These are phyloP conservation scores for Sporisorium exsertum DNA, from an alignment of 1,284 basidiomycete species.

Conservation along the genomic window DNA sequence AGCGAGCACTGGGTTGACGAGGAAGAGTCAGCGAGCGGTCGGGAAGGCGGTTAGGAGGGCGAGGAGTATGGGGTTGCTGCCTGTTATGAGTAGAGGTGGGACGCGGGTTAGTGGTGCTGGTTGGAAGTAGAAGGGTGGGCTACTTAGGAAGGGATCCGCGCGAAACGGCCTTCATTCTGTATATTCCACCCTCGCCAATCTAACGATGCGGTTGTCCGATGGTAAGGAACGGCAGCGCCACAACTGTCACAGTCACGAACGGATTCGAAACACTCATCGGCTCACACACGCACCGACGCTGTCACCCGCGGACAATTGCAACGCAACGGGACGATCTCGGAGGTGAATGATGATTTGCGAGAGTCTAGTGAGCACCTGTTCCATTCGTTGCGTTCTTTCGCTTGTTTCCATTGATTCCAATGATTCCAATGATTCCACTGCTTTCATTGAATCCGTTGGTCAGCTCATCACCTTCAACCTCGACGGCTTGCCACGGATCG, in stretches of 20 bases:
- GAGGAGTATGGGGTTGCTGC: slow-evolving; percentile 90
- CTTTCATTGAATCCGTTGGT: background rate
- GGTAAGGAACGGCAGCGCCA: too few relatives aligned
- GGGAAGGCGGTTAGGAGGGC: slow-evolving; percentile 90
- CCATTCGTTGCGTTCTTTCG: too few relatives aligned
- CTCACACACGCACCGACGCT: too few relatives aligned
- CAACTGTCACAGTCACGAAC: too few relatives aligned
- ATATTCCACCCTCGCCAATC: too few relatives aligned
- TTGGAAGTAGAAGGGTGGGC: slow-evolving; percentile 28
- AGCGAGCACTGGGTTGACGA: slow-evolving; percentile 80
- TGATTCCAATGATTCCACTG: background rate
- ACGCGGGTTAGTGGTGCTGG: slow-evolving; percentile 40
- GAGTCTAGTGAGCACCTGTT: too few relatives aligned
- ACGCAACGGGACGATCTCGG: too few relatives aligned
- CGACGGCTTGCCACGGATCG: slow-evolving; percentile 25
- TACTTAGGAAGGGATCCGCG: background rate
- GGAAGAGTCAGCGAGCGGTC: slow-evolving; percentile 82
- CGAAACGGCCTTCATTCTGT: background rate
- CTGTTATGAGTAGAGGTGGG: slow-evolving; percentile 69
- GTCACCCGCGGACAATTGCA: too few relatives aligned
- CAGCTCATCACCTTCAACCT: slow-evolving; percentile 8
- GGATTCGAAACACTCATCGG: too few relatives aligned
- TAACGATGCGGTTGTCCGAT: too few relatives aligned
- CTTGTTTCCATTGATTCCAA: too few relatives aligned
- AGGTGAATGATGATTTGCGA: too few relatives aligned